Conservation (phyloP, 2,329 filamentous ascomycete genomes). For the Alternaria arbusti region DNA sequence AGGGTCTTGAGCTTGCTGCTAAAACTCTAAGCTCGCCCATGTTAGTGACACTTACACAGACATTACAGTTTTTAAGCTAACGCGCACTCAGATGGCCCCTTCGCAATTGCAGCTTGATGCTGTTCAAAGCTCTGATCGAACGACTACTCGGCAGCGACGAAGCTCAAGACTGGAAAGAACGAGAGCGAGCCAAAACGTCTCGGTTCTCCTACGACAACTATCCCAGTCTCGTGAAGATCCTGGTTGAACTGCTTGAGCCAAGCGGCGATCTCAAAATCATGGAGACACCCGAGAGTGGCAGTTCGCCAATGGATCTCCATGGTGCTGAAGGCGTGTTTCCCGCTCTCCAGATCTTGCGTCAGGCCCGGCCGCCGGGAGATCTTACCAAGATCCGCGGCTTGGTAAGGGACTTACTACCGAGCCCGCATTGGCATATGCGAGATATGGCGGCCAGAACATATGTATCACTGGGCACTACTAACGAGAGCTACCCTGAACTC, state of each 20-base stretch:
- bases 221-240: slow-evolving; percentile 67
- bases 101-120: slow-evolving; percentile 88
- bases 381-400: slow-evolving; percentile 63
- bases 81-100: slow-evolving; percentile 76
- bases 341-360: slow-evolving; percentile 78
- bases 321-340: slow-evolving; percentile 76
- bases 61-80: slow-evolving; percentile 1
- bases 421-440: slow-evolving; percentile 78
- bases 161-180: slow-evolving; percentile 63
- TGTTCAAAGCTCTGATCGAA: slow-evolving; percentile 85
- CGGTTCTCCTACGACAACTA: slow-evolving; percentile 75
- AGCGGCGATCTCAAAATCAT: slow-evolving; percentile 35
- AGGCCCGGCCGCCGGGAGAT: slow-evolving; percentile 68
- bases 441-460: slow-evolving; percentile 80
- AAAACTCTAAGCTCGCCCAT: slow-evolving; percentile 78
- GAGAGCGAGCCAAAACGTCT: slow-evolving; percentile 49
- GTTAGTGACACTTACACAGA: slow-evolving; percentile 54
- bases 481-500: slow-evolving; percentile 31
- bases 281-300: slow-evolving; percentile 22
- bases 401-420: slow-evolving; percentile 69
- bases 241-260: slow-evolving; percentile 65
- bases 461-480: slow-evolving; percentile 41
- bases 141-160: slow-evolving; percentile 77
- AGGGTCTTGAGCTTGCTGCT: slow-evolving; percentile 79
- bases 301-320: slow-evolving; percentile 42